Percentiles rank a stretch among this genome's conserved stretches.
phyloP scores from a whole-genome alignment of 2,329 filamentous ascomycete genomes.

The Parastagonospora avenae region DNA sequence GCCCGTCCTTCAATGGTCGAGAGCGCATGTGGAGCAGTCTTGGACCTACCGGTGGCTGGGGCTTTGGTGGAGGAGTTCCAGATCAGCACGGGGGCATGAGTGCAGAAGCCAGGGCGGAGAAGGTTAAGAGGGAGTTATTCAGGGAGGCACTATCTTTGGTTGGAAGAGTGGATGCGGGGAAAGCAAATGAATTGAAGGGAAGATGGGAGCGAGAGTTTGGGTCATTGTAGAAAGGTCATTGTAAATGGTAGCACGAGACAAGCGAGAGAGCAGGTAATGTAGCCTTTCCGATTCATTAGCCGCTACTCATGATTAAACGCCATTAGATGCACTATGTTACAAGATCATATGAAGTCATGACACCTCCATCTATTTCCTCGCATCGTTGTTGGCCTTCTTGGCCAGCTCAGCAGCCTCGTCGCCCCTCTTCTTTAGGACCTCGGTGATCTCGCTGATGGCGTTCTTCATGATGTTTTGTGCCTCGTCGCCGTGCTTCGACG shows the following conservation, averaged over 20 bases:
- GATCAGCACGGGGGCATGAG: neutral
- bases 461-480: conserved; percentile 72
- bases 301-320: conserved; percentile 1
- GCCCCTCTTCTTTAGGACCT: conserved; percentile 42
- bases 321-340: conserved; percentile 3
- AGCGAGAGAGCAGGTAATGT: no score
- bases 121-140: neutral
- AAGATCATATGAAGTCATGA: conserved; percentile 1
- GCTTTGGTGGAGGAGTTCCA: no score
- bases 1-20: no score
- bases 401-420: conserved; percentile 39
- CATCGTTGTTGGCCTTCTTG: conserved; percentile 42
- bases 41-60: no score
- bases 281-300: neutral
- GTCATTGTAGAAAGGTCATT: neutral
- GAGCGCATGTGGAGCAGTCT: no score
- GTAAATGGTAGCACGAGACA: neutral
- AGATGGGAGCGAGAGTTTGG: neutral
- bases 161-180: neutral
- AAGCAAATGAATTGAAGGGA: neutral
- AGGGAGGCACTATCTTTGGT: no score
- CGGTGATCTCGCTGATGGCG: conserved; percentile 48
- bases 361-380: conserved; percentile 33
- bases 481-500: conserved; percentile 70
- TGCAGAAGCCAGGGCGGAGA: neutral